Conservation (phyloP, 73 alveolate species). For the Symbiodinium natans region DNA sequence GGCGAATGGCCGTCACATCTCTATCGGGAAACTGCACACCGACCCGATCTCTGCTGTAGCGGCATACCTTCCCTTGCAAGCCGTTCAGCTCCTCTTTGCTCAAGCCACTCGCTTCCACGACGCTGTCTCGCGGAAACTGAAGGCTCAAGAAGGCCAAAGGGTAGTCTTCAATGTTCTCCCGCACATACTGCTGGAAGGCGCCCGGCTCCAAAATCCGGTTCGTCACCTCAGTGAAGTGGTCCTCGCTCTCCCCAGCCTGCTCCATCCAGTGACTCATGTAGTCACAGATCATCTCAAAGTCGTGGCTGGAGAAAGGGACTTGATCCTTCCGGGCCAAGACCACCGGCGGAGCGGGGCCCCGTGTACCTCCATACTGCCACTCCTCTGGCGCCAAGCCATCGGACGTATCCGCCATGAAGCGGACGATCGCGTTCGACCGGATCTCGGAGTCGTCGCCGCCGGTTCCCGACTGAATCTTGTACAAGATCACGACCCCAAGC, state of each 20-base stretch:
- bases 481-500: conserved; percentile 48
- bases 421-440: conserved; percentile 71
- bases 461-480: conserved; percentile 29
- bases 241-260: conserved; percentile 70
- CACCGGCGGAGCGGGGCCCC: conserved; percentile 90
- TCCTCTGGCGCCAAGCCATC: conserved; percentile 80
- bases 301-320: conserved; percentile 74
- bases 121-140: conserved; percentile 46
- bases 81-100: conserved; percentile 16
- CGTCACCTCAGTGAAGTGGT: conserved; percentile 58
- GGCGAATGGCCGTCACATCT: conserved; percentile 40
- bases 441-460: conserved; percentile 81
- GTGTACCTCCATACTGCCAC: conserved; percentile 77
- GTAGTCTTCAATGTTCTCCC: neutral
- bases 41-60: conserved; percentile 69
- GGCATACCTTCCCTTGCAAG: conserved; percentile 29
- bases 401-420: conserved; percentile 61
- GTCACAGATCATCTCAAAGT: conserved; percentile 52
- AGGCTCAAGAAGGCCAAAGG: conserved; percentile 42
- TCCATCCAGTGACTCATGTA: conserved; percentile 75
- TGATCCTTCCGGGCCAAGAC: conserved; percentile 87
- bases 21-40: conserved; percentile 25
- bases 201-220: conserved; percentile 50
- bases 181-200: conserved; percentile 36
- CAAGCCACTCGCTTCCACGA: conserved; percentile 29